Base-by-base conservation (phyloP, 2,329 filamentous ascomycete species). In the Chaetomium sp. region DNA sequence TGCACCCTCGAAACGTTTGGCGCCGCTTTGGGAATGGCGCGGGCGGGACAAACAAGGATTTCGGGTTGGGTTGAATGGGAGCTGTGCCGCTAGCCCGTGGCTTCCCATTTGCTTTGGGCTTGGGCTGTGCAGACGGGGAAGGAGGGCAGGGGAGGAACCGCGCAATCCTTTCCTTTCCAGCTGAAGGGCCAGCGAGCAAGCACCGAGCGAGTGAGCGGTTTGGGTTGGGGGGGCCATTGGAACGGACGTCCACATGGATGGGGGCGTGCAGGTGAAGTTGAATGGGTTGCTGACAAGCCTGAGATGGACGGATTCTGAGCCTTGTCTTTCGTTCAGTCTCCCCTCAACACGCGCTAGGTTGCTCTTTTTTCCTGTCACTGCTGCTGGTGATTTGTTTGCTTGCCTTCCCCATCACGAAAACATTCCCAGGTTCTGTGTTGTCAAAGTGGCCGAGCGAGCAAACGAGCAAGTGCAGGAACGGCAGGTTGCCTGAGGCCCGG, bases 61-160 rank as follows among this genome's bases (percentile, higher is more conserved):
- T 57, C 48, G 59, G 61, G 61, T 61, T 61, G 61, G 61, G 19
- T 27, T 27, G 19, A 27, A 27, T 27, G 52, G 55, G 56, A 52
- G 56, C 61, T 59, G 58, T 53, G 61, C 61, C 59, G 50, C 60
- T 57, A 52, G 53, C 49, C 53, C 53, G 19, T 27, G 19, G 19
- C 19, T 27, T 27, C 19, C 19, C 19, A 27, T 27, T 27, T 27
- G 19, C 19, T 27, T 27, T 27, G 19, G 19, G 19, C 47, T 59
- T 52, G 53, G 55, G 56, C 55, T 46, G 54, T 55, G 59, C 55
- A 46, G 35, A 45, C 8, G 5, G 10, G 43, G 4, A 34, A 27
- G 19, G 19, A 27, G 19, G 19, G 19, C 19, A 27, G 19, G 19
- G 44, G 38, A 36, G 46, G 49, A 47, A 55, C 56, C 38, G 52